These are phyloP conservation scores for Penicillium sp. DNA, from an alignment of 2,329 filamentous ascomycete species.

Conservation along the genomic window DNA sequence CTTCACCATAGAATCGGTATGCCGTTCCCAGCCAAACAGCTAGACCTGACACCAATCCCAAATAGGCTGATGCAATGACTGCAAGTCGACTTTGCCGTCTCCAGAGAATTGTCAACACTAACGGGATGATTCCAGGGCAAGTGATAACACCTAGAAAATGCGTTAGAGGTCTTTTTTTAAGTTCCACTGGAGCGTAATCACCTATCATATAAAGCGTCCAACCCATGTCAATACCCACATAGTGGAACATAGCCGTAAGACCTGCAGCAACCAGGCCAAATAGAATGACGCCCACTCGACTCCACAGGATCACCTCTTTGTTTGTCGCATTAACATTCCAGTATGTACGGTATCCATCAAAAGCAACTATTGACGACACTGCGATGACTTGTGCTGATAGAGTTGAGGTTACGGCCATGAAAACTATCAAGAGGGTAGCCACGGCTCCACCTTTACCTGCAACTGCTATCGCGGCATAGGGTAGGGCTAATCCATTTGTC, in stretches of 20 bases:
- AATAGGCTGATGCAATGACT: slow-evolving; percentile 24
- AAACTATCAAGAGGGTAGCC: slow-evolving; percentile 40
- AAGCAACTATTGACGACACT: slow-evolving; percentile 22
- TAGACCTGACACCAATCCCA: slow-evolving; percentile 23
- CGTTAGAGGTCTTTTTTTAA: not conserved
- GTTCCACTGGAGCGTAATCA: slow-evolving; percentile 17
- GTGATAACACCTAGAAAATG: slow-evolving; percentile 21
- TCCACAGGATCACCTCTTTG: slow-evolving; percentile 25
- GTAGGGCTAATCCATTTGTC: slow-evolving; percentile 26
- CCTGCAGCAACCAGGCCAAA: slow-evolving; percentile 33
- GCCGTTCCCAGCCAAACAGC: slow-evolving; percentile 41
- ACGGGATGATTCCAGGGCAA: slow-evolving; percentile 31
- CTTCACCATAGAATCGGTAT: slow-evolving; percentile 35
- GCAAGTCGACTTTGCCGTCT: slow-evolving; percentile 28
- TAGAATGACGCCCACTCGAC: slow-evolving; percentile 26
- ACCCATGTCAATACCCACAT: slow-evolving; percentile 29
- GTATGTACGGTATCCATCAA: slow-evolving; percentile 37
- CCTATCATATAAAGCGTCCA: slow-evolving; percentile 15
- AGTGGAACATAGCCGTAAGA: slow-evolving; percentile 20
- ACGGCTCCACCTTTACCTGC: slow-evolving; percentile 31
- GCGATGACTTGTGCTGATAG: slow-evolving; percentile 25
- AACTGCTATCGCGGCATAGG: slow-evolving; percentile 34
- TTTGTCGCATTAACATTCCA: slow-evolving; percentile 28
- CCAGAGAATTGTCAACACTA: slow-evolving; percentile 37
- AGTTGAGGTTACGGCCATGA: slow-evolving; percentile 47